Conservation (phyloP, 148 eudicot genomes). For the Bassia scoparia region DNA sequence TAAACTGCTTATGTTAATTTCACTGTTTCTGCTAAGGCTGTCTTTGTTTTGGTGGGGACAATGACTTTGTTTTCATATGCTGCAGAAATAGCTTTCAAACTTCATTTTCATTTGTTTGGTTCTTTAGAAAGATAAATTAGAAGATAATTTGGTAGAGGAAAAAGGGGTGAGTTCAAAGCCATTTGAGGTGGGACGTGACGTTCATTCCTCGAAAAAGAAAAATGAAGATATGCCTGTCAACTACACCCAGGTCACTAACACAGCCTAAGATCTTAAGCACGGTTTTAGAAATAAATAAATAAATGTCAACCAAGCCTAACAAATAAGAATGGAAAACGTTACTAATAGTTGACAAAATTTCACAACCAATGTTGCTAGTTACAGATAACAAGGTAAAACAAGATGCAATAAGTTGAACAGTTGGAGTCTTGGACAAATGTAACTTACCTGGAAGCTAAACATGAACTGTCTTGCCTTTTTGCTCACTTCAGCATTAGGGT, state of each 20-base stretch:
- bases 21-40: not conserved
- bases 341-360: not conserved
- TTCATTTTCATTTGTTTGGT: too few relatives aligned
- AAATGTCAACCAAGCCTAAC: not conserved
- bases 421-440: not conserved
- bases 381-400: not conserved
- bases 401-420: too few relatives aligned
- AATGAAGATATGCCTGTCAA: too few relatives aligned
- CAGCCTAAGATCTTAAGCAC: not conserved
- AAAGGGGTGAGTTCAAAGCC: too few relatives aligned
- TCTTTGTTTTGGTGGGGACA: not conserved
- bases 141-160: too few relatives aligned
- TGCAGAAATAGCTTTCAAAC: not conserved
- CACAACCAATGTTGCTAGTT: not conserved
- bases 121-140: not conserved
- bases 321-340: not conserved
- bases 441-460: conserved; percentile 72
- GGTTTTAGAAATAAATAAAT: not conserved
- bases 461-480: conserved; percentile 67
- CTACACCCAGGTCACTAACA: too few relatives aligned
- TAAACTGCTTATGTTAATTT: not conserved
- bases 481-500: conserved; percentile 66
- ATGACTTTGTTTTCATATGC: too few relatives aligned
- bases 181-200: too few relatives aligned
- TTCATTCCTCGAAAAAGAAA: too few relatives aligned